A percentile compares a stretch with the other conserved stretches of the same genome.
Evolutionary conservation across 495 filamentous ascomycete species (phyloP).

Genomic region (Aspergillus steynii): DNA sequence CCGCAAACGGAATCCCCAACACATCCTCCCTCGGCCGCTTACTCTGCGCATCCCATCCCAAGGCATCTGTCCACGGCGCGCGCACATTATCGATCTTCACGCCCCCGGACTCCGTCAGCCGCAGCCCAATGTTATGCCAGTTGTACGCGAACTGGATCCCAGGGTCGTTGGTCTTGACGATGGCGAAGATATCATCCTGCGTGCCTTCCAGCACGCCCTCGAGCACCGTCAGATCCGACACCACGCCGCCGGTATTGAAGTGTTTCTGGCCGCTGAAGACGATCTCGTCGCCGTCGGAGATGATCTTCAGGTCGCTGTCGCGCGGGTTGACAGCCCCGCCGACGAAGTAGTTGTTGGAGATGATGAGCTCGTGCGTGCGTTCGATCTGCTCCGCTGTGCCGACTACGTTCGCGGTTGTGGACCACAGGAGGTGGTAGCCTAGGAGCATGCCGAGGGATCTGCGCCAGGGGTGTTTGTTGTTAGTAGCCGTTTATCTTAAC

Average conservation of each 20-base stretch:
- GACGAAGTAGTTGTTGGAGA: slow-evolving; percentile 60
- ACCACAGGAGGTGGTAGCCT: slow-evolving; percentile 64
- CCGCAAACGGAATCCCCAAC: slow-evolving; percentile 49
- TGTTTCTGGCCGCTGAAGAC: slow-evolving; percentile 59
- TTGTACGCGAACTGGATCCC: slow-evolving; percentile 59
- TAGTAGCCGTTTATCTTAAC: too few relatives aligned
- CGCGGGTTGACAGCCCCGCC: slow-evolving; percentile 64
- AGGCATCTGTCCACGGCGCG: slow-evolving; percentile 56
- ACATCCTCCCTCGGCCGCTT: slow-evolving; percentile 46
- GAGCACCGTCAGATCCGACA: slow-evolving; percentile 62
- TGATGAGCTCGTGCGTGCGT: slow-evolving; percentile 51
- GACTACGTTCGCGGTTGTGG: slow-evolving; percentile 54
- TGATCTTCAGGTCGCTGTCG: slow-evolving; percentile 57
- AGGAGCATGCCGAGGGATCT: slow-evolving; percentile 58
- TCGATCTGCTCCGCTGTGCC: slow-evolving; percentile 56
- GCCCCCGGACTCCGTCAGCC: slow-evolving; percentile 59
- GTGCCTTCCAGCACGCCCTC: slow-evolving; percentile 58
- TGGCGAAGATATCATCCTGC: slow-evolving; percentile 58
- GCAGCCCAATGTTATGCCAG: slow-evolving; percentile 62
- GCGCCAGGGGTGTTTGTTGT: slow-evolving; percentile 1
- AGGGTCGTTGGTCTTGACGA: slow-evolving; percentile 51
- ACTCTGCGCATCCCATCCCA: slow-evolving; percentile 52
- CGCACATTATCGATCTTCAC: slow-evolving; percentile 57
- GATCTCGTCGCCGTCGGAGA: slow-evolving; percentile 48
- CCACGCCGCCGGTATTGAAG: slow-evolving; percentile 63